Evolutionary conservation across 139 green algal genomes (phyloP).

Genomic region (Micractinium sp.): DNA sequence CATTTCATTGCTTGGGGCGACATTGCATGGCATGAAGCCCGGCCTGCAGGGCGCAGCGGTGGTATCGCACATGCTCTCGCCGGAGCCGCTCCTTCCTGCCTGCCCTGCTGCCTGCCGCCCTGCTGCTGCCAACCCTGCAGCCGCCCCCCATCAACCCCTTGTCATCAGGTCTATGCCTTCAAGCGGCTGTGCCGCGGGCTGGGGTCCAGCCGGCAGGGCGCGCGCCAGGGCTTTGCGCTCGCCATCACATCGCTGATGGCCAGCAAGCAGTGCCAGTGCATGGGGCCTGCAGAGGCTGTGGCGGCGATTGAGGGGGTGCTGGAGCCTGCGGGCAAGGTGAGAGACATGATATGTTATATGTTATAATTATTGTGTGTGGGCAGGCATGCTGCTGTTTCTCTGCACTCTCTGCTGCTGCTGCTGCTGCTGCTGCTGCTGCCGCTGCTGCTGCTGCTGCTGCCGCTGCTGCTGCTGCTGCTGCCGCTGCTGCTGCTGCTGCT

Average conservation of each 20-base stretch:
- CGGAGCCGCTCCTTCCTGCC: neutral
- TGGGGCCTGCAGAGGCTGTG: slow-evolving; percentile 18
- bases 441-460: neutral
- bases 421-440: neutral
- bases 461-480: neutral
- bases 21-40: neutral
- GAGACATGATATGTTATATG: too few relatives aligned
- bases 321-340: slow-evolving; percentile 31
- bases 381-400: neutral
- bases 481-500: neutral
- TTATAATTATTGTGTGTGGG: neutral
- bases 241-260: slow-evolving; percentile 66
- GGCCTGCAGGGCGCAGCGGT: too few relatives aligned
- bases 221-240: slow-evolving; percentile 84
- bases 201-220: slow-evolving; percentile 66
- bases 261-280: neutral
- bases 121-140: neutral
- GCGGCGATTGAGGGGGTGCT: slow-evolving; percentile 15
- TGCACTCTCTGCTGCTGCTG: neutral
- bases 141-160: neutral
- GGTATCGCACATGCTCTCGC: neutral
- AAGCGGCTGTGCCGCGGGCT: slow-evolving; percentile 77
- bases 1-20: too few relatives aligned
- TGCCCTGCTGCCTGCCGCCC: neutral
- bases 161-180: slow-evolving; percentile 68